These are phyloP conservation scores for Amanita phalloides DNA, from an alignment of 768 basidiomycete species.

Conservation along the genomic window DNA sequence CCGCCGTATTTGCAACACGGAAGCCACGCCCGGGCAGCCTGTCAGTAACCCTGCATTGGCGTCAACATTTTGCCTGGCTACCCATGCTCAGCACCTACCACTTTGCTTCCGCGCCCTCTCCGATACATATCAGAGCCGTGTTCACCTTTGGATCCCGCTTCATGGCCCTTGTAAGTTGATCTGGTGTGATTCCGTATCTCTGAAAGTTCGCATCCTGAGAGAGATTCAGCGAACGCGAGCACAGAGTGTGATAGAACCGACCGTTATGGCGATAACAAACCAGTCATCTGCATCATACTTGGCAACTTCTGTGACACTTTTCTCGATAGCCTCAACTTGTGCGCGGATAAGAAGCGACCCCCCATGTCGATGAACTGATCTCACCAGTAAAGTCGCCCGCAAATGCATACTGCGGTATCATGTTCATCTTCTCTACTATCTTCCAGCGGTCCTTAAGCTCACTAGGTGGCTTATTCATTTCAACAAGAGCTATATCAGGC, in stretches of 20 bases:
- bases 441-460: conserved; percentile 57
- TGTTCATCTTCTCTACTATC: conserved; percentile 57
- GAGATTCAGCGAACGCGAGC: neutral
- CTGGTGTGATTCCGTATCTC: conserved; percentile 49
- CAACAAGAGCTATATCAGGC: conserved; percentile 42
- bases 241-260: conserved; percentile 7
- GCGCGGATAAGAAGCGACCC: conserved; percentile 1
- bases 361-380: conserved; percentile 3
- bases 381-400: conserved; percentile 56
- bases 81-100: conserved; percentile 29
- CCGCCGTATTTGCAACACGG: conserved; percentile 47
- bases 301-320: conserved; percentile 48
- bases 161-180: conserved; percentile 48
- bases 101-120: conserved; percentile 53
- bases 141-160: conserved; percentile 52
- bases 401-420: conserved; percentile 60
- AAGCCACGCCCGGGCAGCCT: conserved; percentile 51
- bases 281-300: conserved; percentile 65
- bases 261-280: conserved; percentile 62
- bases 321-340: conserved; percentile 53
- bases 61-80: neutral
- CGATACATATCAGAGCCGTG: conserved; percentile 58
- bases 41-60: conserved; percentile 40
- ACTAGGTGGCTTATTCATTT: conserved; percentile 33
- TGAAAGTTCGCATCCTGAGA: conserved; percentile 53